phyloP scores from a whole-genome alignment of 768 basidiomycete species.

The Rhodotorula kratochvilovae region DNA sequence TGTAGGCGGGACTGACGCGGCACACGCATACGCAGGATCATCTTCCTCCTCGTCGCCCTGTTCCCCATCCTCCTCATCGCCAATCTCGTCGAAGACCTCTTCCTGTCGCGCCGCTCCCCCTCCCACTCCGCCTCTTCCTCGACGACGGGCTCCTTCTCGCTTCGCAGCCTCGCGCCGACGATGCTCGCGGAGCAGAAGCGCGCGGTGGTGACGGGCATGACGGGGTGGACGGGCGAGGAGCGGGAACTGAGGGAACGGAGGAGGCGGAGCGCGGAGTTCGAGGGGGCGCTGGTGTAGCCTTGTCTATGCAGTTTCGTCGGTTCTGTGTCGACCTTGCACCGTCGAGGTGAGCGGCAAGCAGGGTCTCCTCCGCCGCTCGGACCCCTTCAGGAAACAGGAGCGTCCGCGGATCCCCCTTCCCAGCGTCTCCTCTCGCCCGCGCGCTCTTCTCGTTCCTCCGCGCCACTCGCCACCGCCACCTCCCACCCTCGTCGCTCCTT shows the following conservation, averaged over 20 bases:
- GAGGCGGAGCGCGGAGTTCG: background rate
- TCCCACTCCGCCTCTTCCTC: background rate
- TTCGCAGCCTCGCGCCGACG: constrained; percentile 5
- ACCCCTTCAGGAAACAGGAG: no score
- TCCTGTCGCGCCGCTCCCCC: background rate
- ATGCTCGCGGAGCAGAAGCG: background rate
- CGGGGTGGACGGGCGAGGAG: background rate
- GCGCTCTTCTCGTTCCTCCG: background rate
- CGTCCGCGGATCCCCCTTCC: background rate
- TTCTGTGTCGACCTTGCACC: no score
- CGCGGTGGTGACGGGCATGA: background rate
- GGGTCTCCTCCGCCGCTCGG: no score
- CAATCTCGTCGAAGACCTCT: background rate
- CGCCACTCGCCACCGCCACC: background rate
- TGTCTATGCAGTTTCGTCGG: no score
- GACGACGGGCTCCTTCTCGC: background rate
- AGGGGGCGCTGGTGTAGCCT: constrained; percentile 7
- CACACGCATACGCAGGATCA: constrained; percentile 6
- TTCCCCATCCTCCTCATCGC: constrained; percentile 17
- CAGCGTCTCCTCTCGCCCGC: background rate
- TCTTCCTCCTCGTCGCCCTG: constrained; percentile 8
- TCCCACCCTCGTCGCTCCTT: background rate
- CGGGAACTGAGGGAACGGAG: background rate
- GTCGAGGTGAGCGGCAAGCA: no score
- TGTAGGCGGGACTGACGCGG: background rate